These are phyloP conservation scores for Epichloe aotearoae DNA, from an alignment of 2,329 filamentous ascomycete species.

Conservation along the genomic window DNA sequence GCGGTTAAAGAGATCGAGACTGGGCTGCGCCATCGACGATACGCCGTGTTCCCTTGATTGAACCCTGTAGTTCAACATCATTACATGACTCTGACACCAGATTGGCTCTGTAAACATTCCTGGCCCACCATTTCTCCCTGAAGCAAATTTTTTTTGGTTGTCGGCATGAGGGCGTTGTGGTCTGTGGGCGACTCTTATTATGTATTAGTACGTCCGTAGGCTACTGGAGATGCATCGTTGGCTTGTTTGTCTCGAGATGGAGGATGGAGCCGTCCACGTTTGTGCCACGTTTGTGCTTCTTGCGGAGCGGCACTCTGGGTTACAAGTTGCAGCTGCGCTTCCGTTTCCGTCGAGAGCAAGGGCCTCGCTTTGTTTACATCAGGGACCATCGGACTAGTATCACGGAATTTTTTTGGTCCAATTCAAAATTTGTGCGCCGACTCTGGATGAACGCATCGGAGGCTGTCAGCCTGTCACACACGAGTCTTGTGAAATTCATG, in stretches of 20 bases:
- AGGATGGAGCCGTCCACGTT: not conserved
- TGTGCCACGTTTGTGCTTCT: not conserved
- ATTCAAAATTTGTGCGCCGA: no score
- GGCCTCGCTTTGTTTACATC: not conserved
- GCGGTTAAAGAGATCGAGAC: constrained; percentile 3
- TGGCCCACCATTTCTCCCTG: not conserved
- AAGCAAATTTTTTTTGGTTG: not conserved
- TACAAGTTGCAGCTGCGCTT: not conserved
- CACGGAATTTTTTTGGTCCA: no score
- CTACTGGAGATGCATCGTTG: not conserved
- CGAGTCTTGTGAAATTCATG: not conserved
- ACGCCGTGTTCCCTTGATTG: not conserved
- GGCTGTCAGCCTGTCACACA: not conserved
- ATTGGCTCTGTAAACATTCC: not conserved
- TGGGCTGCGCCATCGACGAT: constrained; percentile 9
- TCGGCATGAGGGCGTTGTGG: no score
- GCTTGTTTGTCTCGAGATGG: not conserved
- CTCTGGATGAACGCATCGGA: not conserved
- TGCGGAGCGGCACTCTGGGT: not conserved
- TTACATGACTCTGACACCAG: constrained; percentile 1
- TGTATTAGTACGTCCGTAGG: no score
- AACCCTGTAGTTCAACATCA: constrained; percentile 6
- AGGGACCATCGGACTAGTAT: not conserved
- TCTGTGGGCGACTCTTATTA: no score
- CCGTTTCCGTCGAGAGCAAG: not conserved